These are phyloP conservation scores for Citrus mangshanensis DNA, from an alignment of 345 rosid genomes.

Conservation along the genomic window DNA sequence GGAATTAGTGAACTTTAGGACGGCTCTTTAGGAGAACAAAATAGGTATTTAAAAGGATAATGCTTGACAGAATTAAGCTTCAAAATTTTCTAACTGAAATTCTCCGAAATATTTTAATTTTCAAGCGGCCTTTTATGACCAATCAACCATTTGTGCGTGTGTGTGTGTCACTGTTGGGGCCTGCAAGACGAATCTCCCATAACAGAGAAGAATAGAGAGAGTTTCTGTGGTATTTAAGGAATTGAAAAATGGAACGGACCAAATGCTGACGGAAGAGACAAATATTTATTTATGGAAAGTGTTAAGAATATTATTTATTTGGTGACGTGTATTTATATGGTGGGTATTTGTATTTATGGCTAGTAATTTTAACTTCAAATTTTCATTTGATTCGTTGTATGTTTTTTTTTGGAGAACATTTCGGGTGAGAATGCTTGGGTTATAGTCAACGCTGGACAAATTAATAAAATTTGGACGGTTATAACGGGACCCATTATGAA, in stretches of 20 bases:
- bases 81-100: slow-evolving; percentile 7
- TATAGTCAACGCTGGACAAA: slow-evolving; percentile 8
- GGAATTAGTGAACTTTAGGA: neutral
- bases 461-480: slow-evolving; percentile 16
- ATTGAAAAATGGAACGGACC: neutral
- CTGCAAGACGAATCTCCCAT: slow-evolving; percentile 3
- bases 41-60: neutral
- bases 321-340: neutral
- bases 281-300: neutral
- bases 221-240: neutral
- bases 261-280: neutral
- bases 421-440: neutral
- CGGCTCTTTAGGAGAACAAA: neutral
- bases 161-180: slow-evolving; percentile 23
- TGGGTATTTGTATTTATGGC: neutral
- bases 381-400: neutral
- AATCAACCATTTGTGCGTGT: neutral
- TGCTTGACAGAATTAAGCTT: neutral
- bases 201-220: neutral
- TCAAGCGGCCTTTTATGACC: slow-evolving; percentile 28
- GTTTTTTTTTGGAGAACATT: neutral
- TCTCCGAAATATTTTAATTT: neutral
- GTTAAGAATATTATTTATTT: neutral
- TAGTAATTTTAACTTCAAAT: neutral
- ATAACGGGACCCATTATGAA: slow-evolving; percentile 3